These are phyloP conservation scores for Flammula alnicola DNA, from an alignment of 1,284 basidiomycete genomes.

Conservation along the genomic window DNA sequence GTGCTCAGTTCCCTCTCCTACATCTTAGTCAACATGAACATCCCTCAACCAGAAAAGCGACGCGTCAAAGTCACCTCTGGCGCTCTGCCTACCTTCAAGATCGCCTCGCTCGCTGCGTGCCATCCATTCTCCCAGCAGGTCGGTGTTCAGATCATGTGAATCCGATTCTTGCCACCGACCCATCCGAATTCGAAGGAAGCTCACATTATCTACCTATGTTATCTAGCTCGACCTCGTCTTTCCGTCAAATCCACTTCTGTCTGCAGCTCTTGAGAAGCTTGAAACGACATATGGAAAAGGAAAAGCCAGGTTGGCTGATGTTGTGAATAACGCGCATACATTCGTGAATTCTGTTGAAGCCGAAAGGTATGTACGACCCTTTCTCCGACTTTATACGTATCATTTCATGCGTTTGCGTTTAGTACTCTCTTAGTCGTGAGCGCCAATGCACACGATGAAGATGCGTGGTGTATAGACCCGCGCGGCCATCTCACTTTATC, in stretches of 20 bases:
- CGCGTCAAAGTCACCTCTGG: slow-evolving; percentile 41
- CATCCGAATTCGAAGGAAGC: not conserved
- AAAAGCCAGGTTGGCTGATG: slow-evolving; percentile 43
- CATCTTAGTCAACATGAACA: slow-evolving; percentile 14
- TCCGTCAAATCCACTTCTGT: slow-evolving; percentile 42
- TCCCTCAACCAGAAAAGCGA: slow-evolving; percentile 28
- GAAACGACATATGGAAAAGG: slow-evolving; percentile 47
- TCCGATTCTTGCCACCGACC: not conserved
- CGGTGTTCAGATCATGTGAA: slow-evolving; percentile 20
- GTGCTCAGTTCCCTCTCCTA: not conserved
- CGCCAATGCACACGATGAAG: slow-evolving; percentile 42
- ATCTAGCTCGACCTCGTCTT: slow-evolving; percentile 61
- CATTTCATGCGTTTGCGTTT: not conserved
- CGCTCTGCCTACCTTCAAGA: slow-evolving; percentile 31
- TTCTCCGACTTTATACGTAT: not conserved
- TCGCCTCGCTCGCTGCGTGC: slow-evolving; percentile 40
- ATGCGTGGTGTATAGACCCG: slow-evolving; percentile 68
- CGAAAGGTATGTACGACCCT: slow-evolving; percentile 22
- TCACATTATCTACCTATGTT: slow-evolving; percentile 4
- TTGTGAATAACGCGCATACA: slow-evolving; percentile 38
- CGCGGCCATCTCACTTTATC: slow-evolving; percentile 58
- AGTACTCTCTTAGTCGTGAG: slow-evolving; percentile 41
- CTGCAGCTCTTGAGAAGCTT: slow-evolving; percentile 42
- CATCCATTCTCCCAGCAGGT: slow-evolving; percentile 60
- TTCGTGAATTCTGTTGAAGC: slow-evolving; percentile 27